Evolutionary conservation across 2,329 filamentous ascomycete genomes (phyloP).

Genomic region (Coleophoma crateriformis): DNA sequence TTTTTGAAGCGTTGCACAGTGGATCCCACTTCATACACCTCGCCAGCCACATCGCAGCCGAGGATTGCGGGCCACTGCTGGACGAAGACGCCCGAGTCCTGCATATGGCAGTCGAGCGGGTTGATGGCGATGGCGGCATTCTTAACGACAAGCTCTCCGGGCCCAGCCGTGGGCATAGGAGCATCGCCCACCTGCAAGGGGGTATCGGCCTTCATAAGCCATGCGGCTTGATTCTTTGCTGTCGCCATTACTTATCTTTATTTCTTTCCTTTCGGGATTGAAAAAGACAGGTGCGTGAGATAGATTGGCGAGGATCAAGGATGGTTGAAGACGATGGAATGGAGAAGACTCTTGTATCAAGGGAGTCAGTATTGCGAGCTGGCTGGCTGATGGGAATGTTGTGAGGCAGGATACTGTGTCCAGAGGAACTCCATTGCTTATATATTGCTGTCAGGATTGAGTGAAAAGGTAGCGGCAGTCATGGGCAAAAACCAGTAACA

Average conservation of each 20-base stretch:
- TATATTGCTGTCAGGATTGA: neutral
- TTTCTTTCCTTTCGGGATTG: neutral
- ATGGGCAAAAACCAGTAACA: neutral
- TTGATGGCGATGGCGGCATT: conserved; percentile 29
- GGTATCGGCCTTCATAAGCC: conserved; percentile 21
- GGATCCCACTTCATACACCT: conserved; percentile 44
- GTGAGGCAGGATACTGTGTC: conserved; percentile 25
- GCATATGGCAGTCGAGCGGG: conserved; percentile 26
- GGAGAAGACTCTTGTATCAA: neutral
- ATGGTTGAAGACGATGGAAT: neutral
- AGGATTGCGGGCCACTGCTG: conserved; percentile 30
- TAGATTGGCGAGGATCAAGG: neutral
- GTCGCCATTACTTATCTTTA: neutral
- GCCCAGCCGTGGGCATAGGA: conserved; percentile 28
- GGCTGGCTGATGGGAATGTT: neutral
- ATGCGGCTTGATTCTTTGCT: conserved; percentile 3
- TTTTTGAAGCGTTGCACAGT: conserved; percentile 40
- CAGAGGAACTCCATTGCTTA: neutral
- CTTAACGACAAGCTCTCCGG: conserved; percentile 30
- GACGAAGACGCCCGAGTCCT: conserved; percentile 16
- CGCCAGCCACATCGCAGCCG: conserved; percentile 48
- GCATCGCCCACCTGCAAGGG: conserved; percentile 28
- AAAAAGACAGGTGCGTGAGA: neutral
- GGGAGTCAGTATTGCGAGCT: neutral
- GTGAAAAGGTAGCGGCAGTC: too few relatives aligned